A percentile compares a stretch with the other conserved stretches of the same genome.
Conservation (phyloP, 345 rosid genomes). For the Ceriops zippeliana region DNA sequence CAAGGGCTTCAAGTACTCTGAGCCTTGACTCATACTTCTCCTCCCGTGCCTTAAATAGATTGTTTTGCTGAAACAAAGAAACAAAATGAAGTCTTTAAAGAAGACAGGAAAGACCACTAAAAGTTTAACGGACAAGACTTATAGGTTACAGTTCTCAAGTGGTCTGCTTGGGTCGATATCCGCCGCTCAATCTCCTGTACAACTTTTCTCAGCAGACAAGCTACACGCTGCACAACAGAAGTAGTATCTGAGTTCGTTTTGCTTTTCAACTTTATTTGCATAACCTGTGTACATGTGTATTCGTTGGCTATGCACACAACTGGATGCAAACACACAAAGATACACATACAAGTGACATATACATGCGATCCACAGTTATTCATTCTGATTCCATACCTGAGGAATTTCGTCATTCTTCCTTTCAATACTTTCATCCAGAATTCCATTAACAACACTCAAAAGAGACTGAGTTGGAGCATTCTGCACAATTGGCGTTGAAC, state of each 20-base stretch:
- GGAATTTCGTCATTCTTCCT: conserved; percentile 76
- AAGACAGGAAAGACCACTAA: conserved; percentile 6
- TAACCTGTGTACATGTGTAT: background rate
- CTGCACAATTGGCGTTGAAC: conserved; percentile 41
- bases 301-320: background rate
- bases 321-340: background rate
- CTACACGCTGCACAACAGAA: conserved; percentile 66
- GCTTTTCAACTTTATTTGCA: no score
- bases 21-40: conserved; percentile 84
- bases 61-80: conserved; percentile 69
- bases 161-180: conserved; percentile 96
- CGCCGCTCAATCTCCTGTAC: conserved; percentile 96
- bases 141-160: conserved; percentile 67
- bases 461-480: conserved; percentile 94
- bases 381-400: conserved; percentile 48
- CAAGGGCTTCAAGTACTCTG: conserved; percentile 85
- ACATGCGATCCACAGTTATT: background rate
- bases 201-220: conserved; percentile 72
- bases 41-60: conserved; percentile 77
- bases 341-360: background rate
- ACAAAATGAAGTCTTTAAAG: conserved; percentile 9
- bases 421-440: conserved; percentile 86
- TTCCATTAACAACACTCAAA: conserved; percentile 78
- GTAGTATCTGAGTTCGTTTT: conserved; percentile 13
- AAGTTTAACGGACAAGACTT: background rate